These are phyloP conservation scores for Urochloa ruziziensis DNA, from an alignment of 176 grass and related monocot genomes.

Conservation along the genomic window DNA sequence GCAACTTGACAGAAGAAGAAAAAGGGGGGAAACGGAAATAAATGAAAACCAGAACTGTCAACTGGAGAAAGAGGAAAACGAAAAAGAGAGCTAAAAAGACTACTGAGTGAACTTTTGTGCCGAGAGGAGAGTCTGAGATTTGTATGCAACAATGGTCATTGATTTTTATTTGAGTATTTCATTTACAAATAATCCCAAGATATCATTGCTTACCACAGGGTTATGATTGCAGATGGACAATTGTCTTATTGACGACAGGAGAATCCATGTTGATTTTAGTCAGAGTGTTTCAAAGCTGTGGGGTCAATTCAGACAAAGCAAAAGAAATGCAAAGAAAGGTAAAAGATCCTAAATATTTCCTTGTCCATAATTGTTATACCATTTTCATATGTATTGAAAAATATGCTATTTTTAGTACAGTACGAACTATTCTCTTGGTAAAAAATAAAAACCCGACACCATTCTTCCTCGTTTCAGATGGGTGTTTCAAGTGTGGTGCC, in stretches of 20 bases:
- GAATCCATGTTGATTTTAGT: conserved; percentile 99
- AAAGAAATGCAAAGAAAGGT: conserved; percentile 85
- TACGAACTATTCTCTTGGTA: not conserved
- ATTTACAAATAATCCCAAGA: not conserved
- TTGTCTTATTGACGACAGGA: conserved; percentile 89
- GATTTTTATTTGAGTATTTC: conserved; percentile 7
- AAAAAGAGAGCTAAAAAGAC: not conserved
- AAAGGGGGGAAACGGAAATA: not conserved
- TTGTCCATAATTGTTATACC: not conserved
- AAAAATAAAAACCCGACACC: not conserved
- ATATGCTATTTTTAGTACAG: not conserved
- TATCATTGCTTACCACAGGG: conserved; percentile 18
- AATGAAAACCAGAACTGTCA: not conserved
- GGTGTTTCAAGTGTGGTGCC: conserved; percentile 94
- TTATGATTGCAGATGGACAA: conserved; percentile 87
- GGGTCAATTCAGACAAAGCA: conserved; percentile 91
- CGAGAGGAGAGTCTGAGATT: not conserved
- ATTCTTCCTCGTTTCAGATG: conserved; percentile 49
- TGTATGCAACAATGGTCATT: not conserved
- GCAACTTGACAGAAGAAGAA: not conserved
- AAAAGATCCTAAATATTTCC: conserved; percentile 4
- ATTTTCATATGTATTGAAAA: not conserved
- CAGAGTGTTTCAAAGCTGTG: conserved; percentile 96
- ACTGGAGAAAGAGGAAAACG: not conserved
- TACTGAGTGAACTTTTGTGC: not conserved